Conservation (phyloP, 495 filamentous ascomycete species). For the Penicillium tannophilum region DNA sequence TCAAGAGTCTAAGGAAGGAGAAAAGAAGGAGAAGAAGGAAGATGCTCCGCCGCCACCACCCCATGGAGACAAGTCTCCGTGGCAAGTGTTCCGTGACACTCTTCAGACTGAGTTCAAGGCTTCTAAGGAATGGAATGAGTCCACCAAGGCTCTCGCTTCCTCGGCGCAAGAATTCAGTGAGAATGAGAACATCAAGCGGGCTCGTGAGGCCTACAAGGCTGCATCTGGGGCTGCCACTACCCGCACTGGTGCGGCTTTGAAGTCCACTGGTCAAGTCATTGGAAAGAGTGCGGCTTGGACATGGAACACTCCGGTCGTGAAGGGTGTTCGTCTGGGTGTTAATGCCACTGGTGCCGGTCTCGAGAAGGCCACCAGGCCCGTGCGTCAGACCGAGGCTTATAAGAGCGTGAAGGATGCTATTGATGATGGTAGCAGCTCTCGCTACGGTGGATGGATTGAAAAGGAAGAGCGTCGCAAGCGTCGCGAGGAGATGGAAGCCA, state of each 20-base stretch:
- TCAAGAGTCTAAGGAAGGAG: conserved; percentile 47
- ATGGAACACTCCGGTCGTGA: conserved; percentile 92
- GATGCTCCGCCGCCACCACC: conserved; percentile 80
- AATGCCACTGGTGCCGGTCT: conserved; percentile 80
- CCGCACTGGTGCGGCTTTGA: conserved; percentile 74
- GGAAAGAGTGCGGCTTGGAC: conserved; percentile 93
- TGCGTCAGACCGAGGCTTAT: conserved; percentile 90
- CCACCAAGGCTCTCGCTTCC: conserved; percentile 88
- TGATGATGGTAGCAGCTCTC: conserved; percentile 93
- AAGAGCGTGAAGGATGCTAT: conserved; percentile 94
- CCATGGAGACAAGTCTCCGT: conserved; percentile 95
- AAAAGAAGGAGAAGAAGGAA: conserved; percentile 61
- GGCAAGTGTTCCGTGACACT: conserved; percentile 98
- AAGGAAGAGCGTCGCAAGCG: conserved; percentile 86
- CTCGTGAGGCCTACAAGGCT: conserved; percentile 80
- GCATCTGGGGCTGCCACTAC: conserved; percentile 75
- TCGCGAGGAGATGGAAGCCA: conserved; percentile 66
- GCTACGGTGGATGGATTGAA: conserved; percentile 95
- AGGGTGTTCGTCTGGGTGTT: conserved; percentile 86
- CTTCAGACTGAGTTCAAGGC: conserved; percentile 90
- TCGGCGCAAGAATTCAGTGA: conserved; percentile 91
- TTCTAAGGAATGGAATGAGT: conserved; percentile 99
- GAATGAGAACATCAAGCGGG: conserved; percentile 85
- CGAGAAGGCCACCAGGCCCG: conserved; percentile 90
- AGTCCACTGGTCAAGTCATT: conserved; percentile 80